A percentile compares a stretch with the other conserved stretches of the same genome.
phyloP scores from a whole-genome alignment of 2,329 filamentous ascomycete genomes.

The Esteya vermicola region DNA sequence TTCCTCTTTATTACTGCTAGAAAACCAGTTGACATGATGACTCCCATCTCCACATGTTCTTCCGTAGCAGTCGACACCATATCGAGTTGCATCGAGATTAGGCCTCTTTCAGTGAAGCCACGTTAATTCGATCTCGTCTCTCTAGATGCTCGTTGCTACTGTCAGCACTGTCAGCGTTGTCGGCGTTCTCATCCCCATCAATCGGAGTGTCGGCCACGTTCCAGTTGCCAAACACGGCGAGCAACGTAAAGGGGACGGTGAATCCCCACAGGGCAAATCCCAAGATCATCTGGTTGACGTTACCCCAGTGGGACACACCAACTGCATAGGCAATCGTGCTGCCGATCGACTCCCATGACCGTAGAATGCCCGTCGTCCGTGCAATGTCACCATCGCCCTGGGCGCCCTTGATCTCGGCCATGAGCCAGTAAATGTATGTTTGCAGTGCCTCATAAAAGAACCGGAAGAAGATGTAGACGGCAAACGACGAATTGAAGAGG shows the following conservation, averaged over 20 bases:
- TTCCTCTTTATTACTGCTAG: too few species aligned
- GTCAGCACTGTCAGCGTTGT: background rate
- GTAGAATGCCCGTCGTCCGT: constrained; percentile 1
- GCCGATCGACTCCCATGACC: constrained; percentile 2
- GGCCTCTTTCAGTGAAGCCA: too few species aligned
- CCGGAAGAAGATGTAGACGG: too few species aligned
- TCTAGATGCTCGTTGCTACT: background rate
- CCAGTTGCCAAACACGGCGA: constrained; percentile 1
- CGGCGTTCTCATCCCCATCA: background rate
- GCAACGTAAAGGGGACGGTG: background rate
- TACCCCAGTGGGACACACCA: background rate
- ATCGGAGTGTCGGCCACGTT: background rate
- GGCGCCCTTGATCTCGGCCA: constrained; percentile 3
- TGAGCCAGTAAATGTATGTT: constrained; percentile 3
- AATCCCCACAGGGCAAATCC: background rate
- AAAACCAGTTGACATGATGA: too few species aligned
- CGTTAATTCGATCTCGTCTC: too few species aligned
- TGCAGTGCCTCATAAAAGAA: too few species aligned
- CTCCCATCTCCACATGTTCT: too few species aligned
- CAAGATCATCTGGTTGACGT: constrained; percentile 1
- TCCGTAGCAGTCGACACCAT: too few species aligned
- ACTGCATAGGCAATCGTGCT: constrained; percentile 4
- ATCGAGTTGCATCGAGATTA: too few species aligned
- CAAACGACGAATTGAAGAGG: too few species aligned
- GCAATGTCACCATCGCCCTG: constrained; percentile 1